Base-by-base conservation (phyloP, 1,284 basidiomycete genomes). In the Rhizoctonia solani region DNA sequence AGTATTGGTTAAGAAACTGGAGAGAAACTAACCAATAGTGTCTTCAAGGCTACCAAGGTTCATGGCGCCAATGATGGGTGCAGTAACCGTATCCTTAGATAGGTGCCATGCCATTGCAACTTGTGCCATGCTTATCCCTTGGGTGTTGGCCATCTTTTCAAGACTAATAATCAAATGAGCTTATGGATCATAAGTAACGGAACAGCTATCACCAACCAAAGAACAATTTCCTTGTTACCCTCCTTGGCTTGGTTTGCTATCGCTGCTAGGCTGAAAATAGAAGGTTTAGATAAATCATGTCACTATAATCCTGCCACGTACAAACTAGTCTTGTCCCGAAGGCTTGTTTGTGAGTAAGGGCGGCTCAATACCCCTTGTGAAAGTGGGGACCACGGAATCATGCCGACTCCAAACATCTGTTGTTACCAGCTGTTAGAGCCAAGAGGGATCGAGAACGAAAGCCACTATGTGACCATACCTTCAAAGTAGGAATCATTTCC, bases 1-100 rank as follows among this genome's bases (percentile, higher is more conserved):
- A 8, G 32, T 19, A 30, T 54, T 9, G 6, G 39, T 13, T 37
- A 13, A 27, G 37, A 41, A 3, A 23, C 27, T n/a, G n/a, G n/a
- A n/a, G n/a, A n/a, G 21, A 8, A 14, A 61, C 46, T 8, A 39
- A 67, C 70, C 29, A 41, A 84, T 76, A 58, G 81, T 76, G 53
- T 84, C 83, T 67, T 79, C 75, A 14, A 86, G 73, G 72, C 83
- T 83, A 70, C 81, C 75, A 8, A 84, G 72, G 50, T 76, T 81
- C 5, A 81, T 85, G 5, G 80, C 81, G 1, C 84, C 84, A 14
- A 85, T 78, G 71, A 85, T 83, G 1, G 83, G 84, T 6, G 83
- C 83, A 19, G 80, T 77, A 11, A 85, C 80, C 8, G 54, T 21
- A 13, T 52, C 23, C 68, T 69, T 69, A 1, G 69, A 68, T 14